Evolutionary conservation across 495 filamentous ascomycete species (phyloP), one percentile per base, ranked within the genome.

Genomic region (Daldinia childiae): DNA sequence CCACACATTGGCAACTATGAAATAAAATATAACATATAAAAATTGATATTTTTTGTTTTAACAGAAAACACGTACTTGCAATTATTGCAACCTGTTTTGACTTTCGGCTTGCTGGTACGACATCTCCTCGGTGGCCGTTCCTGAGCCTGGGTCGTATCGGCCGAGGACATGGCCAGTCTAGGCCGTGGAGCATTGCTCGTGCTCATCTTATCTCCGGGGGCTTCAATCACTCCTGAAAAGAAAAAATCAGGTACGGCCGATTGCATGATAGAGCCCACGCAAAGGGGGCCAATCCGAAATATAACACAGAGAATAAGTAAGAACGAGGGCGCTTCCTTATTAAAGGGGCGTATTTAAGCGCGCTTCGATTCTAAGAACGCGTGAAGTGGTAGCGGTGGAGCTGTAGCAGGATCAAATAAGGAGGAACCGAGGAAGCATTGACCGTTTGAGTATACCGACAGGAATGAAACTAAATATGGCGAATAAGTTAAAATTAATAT

Each of bases 11-110:
- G 26, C 8, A 54, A 30, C n/a, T 9, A 29, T 15, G 6, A 30
- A 30, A 54, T 54, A 54, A 58, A 5, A 58, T 26, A 0, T 17
- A 27, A 59, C 12, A 62, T 66, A 65, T 51, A 58, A 54, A 19
- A 43, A 57, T 29, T 38, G 56, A 64, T 48, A 32, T 45, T 21
- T 2, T 39, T 51, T 29, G n/a, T n/a, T 61, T 48, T 43, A 29
- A 55, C 61, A 51, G 51, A 34, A 59, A 69, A 36, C 43, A 77
- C 84, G 75, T 80, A 87, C 84, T 87, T 87, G 86, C 86, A 87
- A 78, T 84, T 86, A 63, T 78, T 81, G 73, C 86, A 87, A 15
- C 86, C 86, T 1, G 86, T 87, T 75, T 82, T 85, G 55, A 85
- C 83, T 69, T 86, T 86, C 14, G 83, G 83, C 56, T 78, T 83